Evolutionary conservation across 2,329 filamentous ascomycete species (phyloP).

Genomic region (Colletotrichum cereale): DNA sequence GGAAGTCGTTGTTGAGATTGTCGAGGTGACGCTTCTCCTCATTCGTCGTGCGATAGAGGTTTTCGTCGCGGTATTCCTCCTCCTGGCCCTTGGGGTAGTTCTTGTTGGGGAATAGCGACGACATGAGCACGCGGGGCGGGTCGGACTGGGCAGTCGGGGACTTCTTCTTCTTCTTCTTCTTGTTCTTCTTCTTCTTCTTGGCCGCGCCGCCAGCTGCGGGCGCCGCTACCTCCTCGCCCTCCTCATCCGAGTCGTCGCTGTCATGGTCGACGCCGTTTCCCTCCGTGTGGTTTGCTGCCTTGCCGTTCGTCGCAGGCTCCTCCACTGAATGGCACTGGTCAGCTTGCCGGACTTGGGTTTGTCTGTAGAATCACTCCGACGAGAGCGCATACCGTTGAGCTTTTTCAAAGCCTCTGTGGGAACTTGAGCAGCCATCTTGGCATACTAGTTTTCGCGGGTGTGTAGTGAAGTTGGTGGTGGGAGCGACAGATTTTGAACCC

Average conservation of each 20-base stretch:
- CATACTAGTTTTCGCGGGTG: slow-evolving; percentile 33
- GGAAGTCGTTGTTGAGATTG: slow-evolving; percentile 72
- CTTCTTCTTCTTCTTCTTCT: slow-evolving; percentile 78
- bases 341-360: slow-evolving; percentile 13
- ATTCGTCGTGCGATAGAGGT: slow-evolving; percentile 81
- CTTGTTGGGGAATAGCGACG: slow-evolving; percentile 79
- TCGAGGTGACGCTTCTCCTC: slow-evolving; percentile 89
- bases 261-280: slow-evolving; percentile 55
- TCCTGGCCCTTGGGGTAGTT: slow-evolving; percentile 84
- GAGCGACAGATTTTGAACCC: slow-evolving; percentile 39
- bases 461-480: slow-evolving; percentile 37
- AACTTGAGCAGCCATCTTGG: slow-evolving; percentile 58
- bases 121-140: slow-evolving; percentile 80
- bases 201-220: slow-evolving; percentile 53
- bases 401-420: slow-evolving; percentile 59
- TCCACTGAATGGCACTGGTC: slow-evolving; percentile 50
- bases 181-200: slow-evolving; percentile 87
- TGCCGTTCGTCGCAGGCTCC: slow-evolving; percentile 55
- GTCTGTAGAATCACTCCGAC: slow-evolving; percentile 1
- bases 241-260: slow-evolving; percentile 66
- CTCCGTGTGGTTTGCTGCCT: slow-evolving; percentile 53
- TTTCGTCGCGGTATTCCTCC: slow-evolving; percentile 82
- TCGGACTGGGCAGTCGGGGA: slow-evolving; percentile 78
- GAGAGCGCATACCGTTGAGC: slow-evolving; percentile 53
- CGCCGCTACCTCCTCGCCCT: slow-evolving; percentile 56